Evolutionary conservation across 2,329 filamentous ascomycete species (phyloP).

Genomic region (Pseudogymnoascus sp.): DNA sequence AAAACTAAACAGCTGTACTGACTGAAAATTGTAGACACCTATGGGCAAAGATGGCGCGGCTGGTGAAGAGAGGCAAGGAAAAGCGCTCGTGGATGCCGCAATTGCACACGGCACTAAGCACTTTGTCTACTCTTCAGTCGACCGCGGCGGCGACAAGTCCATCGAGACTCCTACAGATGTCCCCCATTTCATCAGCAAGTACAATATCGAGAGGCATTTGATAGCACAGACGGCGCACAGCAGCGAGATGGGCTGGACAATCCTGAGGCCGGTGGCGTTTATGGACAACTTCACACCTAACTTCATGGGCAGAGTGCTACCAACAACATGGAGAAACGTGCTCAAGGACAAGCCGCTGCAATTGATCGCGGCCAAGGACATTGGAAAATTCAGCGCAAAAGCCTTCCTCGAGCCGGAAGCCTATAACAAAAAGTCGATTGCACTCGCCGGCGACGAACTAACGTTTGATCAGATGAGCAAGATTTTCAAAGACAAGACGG

Average conservation of each 20-base stretch:
- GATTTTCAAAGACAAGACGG: conserved; percentile 26
- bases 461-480: conserved; percentile 28
- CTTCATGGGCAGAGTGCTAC: conserved; percentile 20
- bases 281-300: conserved; percentile 38
- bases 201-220: conserved; percentile 47
- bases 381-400: conserved; percentile 40
- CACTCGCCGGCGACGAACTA: conserved; percentile 40
- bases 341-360: conserved; percentile 32
- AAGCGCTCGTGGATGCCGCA: conserved; percentile 43
- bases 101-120: conserved; percentile 42
- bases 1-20: too few species aligned
- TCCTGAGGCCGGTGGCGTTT: conserved; percentile 49
- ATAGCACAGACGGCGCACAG: conserved; percentile 31
- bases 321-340: conserved; percentile 26
- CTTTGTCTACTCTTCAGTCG: conserved; percentile 51
- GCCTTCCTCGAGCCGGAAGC: conserved; percentile 34
- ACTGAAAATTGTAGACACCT: too few species aligned
- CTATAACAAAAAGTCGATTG: conserved; percentile 33
- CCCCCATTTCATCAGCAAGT: conserved; percentile 49
- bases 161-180: conserved; percentile 41
- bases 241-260: conserved; percentile 42
- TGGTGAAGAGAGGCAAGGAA: conserved; percentile 42
- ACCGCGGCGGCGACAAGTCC: conserved; percentile 42
- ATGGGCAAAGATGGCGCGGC: conserved; percentile 14
- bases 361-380: conserved; percentile 36